Conservation (phyloP, 2,329 filamentous ascomycete species). For the Neofusicoccum cordaticola region DNA sequence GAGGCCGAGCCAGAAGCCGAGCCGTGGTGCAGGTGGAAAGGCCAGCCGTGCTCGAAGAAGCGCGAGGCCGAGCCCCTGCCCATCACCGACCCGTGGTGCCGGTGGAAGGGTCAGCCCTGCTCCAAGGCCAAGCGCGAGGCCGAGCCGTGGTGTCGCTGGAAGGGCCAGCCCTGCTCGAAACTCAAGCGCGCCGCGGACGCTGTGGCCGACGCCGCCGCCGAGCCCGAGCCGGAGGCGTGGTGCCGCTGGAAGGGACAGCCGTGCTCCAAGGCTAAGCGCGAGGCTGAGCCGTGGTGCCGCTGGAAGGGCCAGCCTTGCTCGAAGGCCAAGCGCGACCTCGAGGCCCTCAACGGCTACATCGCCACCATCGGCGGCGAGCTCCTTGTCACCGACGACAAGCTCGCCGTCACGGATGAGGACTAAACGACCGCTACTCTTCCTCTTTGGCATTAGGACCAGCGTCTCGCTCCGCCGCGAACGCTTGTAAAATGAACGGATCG, state of each 20-base stretch:
- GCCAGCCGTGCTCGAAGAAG: conserved; percentile 47
- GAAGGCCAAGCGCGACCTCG: conserved; percentile 44
- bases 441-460: too few species aligned
- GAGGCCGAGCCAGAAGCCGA: conserved; percentile 33
- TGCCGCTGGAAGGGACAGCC: conserved; percentile 26
- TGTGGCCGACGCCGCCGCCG: conserved; percentile 32
- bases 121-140: conserved; percentile 32
- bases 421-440: too few species aligned
- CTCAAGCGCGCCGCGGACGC: conserved; percentile 43
- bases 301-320: conserved; percentile 42
- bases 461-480: too few species aligned
- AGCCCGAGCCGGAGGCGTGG: conserved; percentile 22
- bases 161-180: conserved; percentile 45
- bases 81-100: conserved; percentile 23
- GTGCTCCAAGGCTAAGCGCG: conserved; percentile 31
- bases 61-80: conserved; percentile 42
- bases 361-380: not conserved
- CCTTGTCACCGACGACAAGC: not conserved
- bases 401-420: too few species aligned
- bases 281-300: conserved; percentile 32
- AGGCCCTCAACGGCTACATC: conserved; percentile 34
- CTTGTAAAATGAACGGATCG: too few species aligned
- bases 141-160: conserved; percentile 31
- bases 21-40: conserved; percentile 32
- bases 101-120: conserved; percentile 27